phyloP scores from a whole-genome alignment of 2,329 filamentous ascomycete genomes.

The Epichloe glyceriae region DNA sequence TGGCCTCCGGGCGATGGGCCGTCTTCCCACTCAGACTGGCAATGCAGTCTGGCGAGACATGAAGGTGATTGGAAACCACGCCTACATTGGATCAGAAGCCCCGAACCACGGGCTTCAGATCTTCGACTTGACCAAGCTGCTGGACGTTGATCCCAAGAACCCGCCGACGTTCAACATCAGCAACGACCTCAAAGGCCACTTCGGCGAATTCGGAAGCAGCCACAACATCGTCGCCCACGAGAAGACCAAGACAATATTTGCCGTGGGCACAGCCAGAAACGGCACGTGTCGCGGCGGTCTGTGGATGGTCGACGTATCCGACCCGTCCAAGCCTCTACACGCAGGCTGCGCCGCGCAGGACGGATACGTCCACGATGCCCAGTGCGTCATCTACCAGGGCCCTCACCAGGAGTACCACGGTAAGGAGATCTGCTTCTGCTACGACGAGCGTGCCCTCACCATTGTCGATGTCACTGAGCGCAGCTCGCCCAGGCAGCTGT shows the following conservation, averaged over 20 bases:
- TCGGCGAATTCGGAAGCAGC: too few species aligned
- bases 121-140: too few species aligned
- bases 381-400: constrained; percentile 40
- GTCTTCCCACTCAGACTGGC: constrained; percentile 28
- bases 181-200: too few species aligned
- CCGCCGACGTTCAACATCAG: too few species aligned
- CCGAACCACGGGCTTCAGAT: too few species aligned
- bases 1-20: constrained; percentile 32
- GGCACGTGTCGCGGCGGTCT: too few species aligned
- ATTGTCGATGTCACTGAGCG: constrained; percentile 37
- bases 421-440: constrained; percentile 13
- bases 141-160: too few species aligned
- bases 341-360: constrained; percentile 35
- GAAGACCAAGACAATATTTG: too few species aligned
- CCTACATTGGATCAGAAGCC: too few species aligned
- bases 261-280: too few species aligned
- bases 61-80: constrained; percentile 22
- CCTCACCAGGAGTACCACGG: constrained; percentile 31
- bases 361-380: constrained; percentile 39
- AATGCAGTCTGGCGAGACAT: constrained; percentile 28
- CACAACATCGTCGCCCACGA: too few species aligned
- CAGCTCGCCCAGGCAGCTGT: constrained; percentile 30
- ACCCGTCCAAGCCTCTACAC: constrained; percentile 36
- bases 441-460: constrained; percentile 15
- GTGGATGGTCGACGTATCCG: constrained; percentile 41